phyloP scores from a whole-genome alignment of 2,329 filamentous ascomycete genomes.

The Penicillium verrucosum region DNA sequence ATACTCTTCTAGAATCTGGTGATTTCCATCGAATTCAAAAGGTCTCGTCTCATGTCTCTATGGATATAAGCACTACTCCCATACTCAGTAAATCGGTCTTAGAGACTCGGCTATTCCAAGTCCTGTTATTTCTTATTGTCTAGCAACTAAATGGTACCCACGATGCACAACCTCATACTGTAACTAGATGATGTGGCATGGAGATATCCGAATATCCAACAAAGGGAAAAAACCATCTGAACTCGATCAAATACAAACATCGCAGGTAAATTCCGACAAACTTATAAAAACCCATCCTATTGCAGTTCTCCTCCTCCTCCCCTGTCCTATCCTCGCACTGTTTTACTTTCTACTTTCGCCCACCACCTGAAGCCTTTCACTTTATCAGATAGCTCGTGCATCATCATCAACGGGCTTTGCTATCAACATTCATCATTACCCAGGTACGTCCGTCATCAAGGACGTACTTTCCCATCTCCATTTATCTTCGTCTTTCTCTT shows the following conservation, averaged over 20 bases:
- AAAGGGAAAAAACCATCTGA: background rate
- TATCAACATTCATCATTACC: background rate
- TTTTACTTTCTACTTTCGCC: background rate
- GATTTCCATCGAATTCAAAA: background rate
- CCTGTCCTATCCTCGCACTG: background rate
- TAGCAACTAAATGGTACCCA: background rate
- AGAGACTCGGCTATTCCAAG: background rate
- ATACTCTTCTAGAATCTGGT: background rate
- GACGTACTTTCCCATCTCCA: background rate
- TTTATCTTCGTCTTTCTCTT: background rate
- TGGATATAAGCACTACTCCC: background rate
- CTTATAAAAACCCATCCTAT: constrained; percentile 3
- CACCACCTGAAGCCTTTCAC: background rate
- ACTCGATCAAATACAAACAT: background rate
- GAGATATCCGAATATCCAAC: background rate
- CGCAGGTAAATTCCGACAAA: background rate
- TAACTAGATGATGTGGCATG: background rate
- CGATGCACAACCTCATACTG: background rate
- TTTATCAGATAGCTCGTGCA: background rate
- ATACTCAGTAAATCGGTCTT: no score
- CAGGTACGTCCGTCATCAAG: background rate
- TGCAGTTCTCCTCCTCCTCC: background rate
- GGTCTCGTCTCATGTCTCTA: background rate
- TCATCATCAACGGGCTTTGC: background rate
- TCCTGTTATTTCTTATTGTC: background rate